Conservation (phyloP, 1,139 yeast genomes). For the Yarrowia galli region DNA sequence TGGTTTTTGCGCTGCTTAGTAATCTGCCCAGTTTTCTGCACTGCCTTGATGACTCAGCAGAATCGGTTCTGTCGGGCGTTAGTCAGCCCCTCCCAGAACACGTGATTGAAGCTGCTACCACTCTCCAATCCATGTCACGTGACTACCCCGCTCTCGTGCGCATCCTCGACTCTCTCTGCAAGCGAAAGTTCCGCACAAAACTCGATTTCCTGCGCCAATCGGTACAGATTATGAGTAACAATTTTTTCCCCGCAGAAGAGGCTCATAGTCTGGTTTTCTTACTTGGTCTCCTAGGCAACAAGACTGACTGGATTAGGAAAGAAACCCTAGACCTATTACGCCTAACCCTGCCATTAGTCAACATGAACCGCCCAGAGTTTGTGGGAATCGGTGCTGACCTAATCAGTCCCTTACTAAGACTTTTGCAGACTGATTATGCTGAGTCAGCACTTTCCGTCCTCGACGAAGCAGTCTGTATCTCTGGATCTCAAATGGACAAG, state of each 20-base stretch:
- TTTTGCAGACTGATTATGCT: slow-evolving; percentile 85
- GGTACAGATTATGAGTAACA: slow-evolving; percentile 67
- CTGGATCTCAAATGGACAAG: slow-evolving; percentile 88
- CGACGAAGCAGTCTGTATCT: slow-evolving; percentile 83
- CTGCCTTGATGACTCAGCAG: slow-evolving; percentile 23
- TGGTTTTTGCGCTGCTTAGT: slow-evolving; percentile 74
- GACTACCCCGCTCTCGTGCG: slow-evolving; percentile 67
- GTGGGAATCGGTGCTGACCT: slow-evolving; percentile 93
- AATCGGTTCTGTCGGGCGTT: slow-evolving; percentile 62
- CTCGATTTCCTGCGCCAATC: slow-evolving; percentile 87
- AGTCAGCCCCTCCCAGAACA: slow-evolving; percentile 52
- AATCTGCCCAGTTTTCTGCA: slow-evolving; percentile 86
- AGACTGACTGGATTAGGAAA: slow-evolving; percentile 74
- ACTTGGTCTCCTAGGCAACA: slow-evolving; percentile 80
- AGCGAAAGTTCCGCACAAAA: slow-evolving; percentile 82
- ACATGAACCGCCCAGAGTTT: slow-evolving; percentile 79
- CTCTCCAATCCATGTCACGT: slow-evolving; percentile 66
- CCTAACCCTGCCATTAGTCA: slow-evolving; percentile 76
- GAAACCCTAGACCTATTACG: slow-evolving; percentile 82
- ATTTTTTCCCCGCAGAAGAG: slow-evolving; percentile 77
- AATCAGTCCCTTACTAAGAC: slow-evolving; percentile 84
- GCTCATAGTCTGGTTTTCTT: slow-evolving; percentile 78
- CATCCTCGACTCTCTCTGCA: slow-evolving; percentile 76
- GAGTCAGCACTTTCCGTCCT: slow-evolving; percentile 87
- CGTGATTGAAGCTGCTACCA: slow-evolving; percentile 44